These are phyloP conservation scores for Sporothrix dimorphospora DNA, from an alignment of 2,329 filamentous ascomycete genomes.

Conservation along the genomic window DNA sequence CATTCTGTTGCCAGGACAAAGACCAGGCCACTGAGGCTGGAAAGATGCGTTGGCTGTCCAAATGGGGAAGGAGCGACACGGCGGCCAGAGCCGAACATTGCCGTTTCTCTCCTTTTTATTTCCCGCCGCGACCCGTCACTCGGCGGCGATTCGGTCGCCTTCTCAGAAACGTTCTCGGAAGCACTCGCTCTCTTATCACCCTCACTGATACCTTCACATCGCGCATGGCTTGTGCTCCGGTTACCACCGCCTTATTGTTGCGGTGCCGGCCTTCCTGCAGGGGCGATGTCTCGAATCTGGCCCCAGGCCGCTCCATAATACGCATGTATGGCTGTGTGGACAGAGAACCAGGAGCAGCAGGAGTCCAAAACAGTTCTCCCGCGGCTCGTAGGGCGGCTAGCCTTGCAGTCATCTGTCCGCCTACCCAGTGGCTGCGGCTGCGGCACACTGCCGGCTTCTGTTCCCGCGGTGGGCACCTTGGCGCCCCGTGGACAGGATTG, in stretches of 20 bases:
- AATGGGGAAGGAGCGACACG: conserved; percentile 6
- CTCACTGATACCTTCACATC: not conserved
- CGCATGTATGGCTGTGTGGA: not conserved
- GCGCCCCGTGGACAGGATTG: not conserved
- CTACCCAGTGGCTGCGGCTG: not conserved
- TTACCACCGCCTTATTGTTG: not conserved
- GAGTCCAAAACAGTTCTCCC: not conserved
- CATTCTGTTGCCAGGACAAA: conserved; percentile 10
- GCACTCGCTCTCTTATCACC: too few relatives aligned
- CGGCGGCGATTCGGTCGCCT: not conserved
- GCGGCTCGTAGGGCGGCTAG: not conserved
- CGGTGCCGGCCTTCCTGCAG: not conserved
- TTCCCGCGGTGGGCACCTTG: conserved; percentile 5
- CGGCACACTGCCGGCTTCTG: not conserved
- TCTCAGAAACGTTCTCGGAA: not conserved
- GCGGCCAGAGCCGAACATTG: not conserved
- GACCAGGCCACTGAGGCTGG: not conserved
- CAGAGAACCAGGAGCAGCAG: not conserved
- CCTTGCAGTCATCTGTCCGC: not conserved
- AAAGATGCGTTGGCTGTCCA: not conserved
- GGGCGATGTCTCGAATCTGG: not conserved
- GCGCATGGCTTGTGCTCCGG: not conserved
- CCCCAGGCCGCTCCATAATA: not conserved
- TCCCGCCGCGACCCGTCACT: not conserved
- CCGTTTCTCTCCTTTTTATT: not conserved